phyloP scores from a whole-genome alignment of 2,329 filamentous ascomycete genomes.

The Amylocarpus encephaloides region DNA sequence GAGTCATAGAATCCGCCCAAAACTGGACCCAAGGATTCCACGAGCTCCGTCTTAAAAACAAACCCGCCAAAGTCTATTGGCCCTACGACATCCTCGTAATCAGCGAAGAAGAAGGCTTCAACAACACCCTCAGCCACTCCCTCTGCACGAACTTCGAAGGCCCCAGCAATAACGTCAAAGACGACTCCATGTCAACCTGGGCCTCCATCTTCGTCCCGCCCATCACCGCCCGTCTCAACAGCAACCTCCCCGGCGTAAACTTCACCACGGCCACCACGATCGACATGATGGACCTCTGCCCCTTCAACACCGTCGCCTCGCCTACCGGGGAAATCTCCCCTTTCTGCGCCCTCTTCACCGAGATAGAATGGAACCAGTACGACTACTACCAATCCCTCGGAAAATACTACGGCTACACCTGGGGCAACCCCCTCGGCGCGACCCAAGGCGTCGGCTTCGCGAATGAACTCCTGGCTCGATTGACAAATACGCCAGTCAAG shows the following conservation, averaged over 20 bases:
- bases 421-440: constrained; percentile 70
- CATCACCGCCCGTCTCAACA: constrained; percentile 64
- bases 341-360: constrained; percentile 72
- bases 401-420: constrained; percentile 79
- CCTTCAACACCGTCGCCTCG: constrained; percentile 69
- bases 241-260: constrained; percentile 60
- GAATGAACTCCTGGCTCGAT: constrained; percentile 78
- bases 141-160: constrained; percentile 68
- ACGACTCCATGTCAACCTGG: constrained; percentile 51
- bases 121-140: constrained; percentile 77
- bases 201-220: constrained; percentile 55
- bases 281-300: constrained; percentile 81
- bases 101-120: constrained; percentile 57
- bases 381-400: constrained; percentile 74
- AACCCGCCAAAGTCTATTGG: constrained; percentile 34
- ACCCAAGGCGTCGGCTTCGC: constrained; percentile 83
- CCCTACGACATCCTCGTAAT: constrained; percentile 58
- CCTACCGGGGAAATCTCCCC: constrained; percentile 51
- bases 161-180: constrained; percentile 41
- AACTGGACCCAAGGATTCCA: constrained; percentile 75
- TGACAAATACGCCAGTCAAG: constrained; percentile 61
- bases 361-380: constrained; percentile 68
- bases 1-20: constrained; percentile 67
- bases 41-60: constrained; percentile 36
- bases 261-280: constrained; percentile 58